Evolutionary conservation across 2,329 filamentous ascomycete species (phyloP).

Genomic region (Calycina herbarum): DNA sequence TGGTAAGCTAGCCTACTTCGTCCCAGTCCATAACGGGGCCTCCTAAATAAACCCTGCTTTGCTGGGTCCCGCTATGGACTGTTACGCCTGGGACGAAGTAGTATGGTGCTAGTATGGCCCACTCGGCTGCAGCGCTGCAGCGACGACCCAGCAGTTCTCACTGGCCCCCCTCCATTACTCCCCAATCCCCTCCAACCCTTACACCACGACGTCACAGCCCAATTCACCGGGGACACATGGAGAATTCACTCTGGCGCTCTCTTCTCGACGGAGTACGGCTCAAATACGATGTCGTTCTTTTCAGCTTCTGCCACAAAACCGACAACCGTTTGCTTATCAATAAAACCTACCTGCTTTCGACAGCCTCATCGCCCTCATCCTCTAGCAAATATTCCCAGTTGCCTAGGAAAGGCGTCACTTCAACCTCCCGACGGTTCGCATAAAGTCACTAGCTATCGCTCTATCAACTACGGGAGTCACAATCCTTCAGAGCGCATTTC

Average conservation of each 20-base stretch:
- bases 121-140: too few species aligned
- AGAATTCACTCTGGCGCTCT: background rate
- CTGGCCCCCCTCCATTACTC: background rate
- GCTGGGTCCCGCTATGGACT: too few species aligned
- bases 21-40: too few species aligned
- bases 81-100: too few species aligned
- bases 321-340: background rate
- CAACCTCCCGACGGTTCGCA: background rate
- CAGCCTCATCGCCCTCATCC: background rate
- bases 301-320: conserved; percentile 3
- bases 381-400: background rate
- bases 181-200: background rate
- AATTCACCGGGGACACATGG: background rate
- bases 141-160: too few species aligned
- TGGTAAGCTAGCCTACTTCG: too few species aligned
- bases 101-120: too few species aligned
- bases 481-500: too few species aligned
- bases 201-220: conserved; percentile 2
- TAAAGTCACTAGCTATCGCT: background rate
- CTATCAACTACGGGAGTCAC: background rate
- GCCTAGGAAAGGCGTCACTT: background rate
- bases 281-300: background rate
- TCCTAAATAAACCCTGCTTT: too few species aligned
- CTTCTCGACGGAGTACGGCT: background rate
- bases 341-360: background rate